Conservation (phyloP, 352 stramenopile species). For the Phytophthora melonis region DNA sequence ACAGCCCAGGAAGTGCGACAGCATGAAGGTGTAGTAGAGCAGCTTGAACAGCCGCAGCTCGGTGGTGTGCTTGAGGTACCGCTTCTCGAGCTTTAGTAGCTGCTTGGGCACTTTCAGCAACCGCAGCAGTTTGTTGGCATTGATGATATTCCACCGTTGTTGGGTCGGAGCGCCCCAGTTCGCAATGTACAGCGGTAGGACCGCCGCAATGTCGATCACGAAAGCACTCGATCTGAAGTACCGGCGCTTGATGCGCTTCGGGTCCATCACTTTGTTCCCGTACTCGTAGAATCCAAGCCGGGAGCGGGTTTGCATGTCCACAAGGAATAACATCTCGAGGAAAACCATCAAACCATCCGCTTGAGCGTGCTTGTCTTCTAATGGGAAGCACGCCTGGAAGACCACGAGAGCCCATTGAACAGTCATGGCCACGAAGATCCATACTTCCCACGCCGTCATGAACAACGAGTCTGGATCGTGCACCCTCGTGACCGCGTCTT, state of each 20-base stretch:
- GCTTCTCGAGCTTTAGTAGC: slow-evolving; percentile 56
- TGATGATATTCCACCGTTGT: slow-evolving; percentile 53
- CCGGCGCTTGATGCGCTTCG: slow-evolving; percentile 29
- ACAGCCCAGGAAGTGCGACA: slow-evolving; percentile 63
- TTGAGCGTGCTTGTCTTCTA: neutral
- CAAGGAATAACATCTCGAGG: slow-evolving; percentile 50
- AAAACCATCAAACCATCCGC: slow-evolving; percentile 39
- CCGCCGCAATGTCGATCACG: slow-evolving; percentile 48
- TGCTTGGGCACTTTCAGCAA: slow-evolving; percentile 64
- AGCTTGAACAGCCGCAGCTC: slow-evolving; percentile 75
- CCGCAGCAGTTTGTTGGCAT: slow-evolving; percentile 69
- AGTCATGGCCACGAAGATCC: slow-evolving; percentile 60
- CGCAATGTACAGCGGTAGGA: slow-evolving; percentile 57
- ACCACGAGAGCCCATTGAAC: slow-evolving; percentile 56
- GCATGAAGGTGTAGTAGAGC: slow-evolving; percentile 76
- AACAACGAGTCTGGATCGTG: slow-evolving; percentile 55
- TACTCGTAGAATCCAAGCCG: slow-evolving; percentile 70
- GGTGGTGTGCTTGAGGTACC: slow-evolving; percentile 65
- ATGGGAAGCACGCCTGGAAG: slow-evolving; percentile 54
- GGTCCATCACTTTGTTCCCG: slow-evolving; percentile 70
- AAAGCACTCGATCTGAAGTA: slow-evolving; percentile 59
- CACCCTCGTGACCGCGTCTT: neutral
- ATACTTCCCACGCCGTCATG: slow-evolving; percentile 64
- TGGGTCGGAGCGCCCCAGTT: slow-evolving; percentile 45
- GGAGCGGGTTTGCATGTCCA: slow-evolving; percentile 61